phyloP scores from a whole-genome alignment of 805 yeast species.

The Barnettozyma siamensis region DNA sequence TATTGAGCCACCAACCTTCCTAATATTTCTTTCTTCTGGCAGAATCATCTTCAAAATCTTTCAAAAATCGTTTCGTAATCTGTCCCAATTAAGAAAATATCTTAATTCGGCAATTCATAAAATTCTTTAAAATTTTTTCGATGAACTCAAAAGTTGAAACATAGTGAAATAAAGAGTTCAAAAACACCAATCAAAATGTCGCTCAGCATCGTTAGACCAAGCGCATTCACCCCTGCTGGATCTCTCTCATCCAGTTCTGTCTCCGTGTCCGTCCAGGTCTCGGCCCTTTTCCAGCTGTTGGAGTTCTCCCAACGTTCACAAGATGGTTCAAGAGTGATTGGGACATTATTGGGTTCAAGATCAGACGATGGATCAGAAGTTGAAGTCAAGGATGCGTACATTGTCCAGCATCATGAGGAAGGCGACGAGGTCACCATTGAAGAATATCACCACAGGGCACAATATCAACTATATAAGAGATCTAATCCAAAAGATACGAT shows the following conservation, averaged over 20 bases:
- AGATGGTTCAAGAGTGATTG: constrained; percentile 62
- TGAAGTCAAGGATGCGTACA: constrained; percentile 68
- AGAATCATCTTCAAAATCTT: too few species aligned
- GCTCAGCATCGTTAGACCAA: constrained; percentile 26
- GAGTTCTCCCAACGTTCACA: constrained; percentile 61
- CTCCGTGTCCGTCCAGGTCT: constrained; percentile 52
- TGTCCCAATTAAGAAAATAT: too few species aligned
- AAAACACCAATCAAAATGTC: constrained; percentile 11
- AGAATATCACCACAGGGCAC: constrained; percentile 65
- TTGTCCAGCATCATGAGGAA: constrained; percentile 74
- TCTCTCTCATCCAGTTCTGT: constrained; percentile 36
- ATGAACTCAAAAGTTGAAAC: constrained; percentile 1
- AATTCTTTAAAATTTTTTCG: background rate
- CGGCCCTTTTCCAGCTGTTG: constrained; percentile 70
- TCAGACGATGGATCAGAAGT: constrained; percentile 78
- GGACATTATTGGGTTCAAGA: constrained; percentile 75
- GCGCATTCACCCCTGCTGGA: constrained; percentile 17
- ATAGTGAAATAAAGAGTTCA: background rate
- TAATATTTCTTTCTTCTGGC: background rate
- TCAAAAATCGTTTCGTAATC: too few species aligned
- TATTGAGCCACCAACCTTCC: background rate
- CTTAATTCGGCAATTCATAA: too few species aligned
- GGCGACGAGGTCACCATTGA: constrained; percentile 75
- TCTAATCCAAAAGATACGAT: constrained; percentile 75
- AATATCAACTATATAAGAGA: constrained; percentile 66